Base-by-base conservation (phyloP, 495 filamentous ascomycete genomes). In the Aspergillus diversus region DNA sequence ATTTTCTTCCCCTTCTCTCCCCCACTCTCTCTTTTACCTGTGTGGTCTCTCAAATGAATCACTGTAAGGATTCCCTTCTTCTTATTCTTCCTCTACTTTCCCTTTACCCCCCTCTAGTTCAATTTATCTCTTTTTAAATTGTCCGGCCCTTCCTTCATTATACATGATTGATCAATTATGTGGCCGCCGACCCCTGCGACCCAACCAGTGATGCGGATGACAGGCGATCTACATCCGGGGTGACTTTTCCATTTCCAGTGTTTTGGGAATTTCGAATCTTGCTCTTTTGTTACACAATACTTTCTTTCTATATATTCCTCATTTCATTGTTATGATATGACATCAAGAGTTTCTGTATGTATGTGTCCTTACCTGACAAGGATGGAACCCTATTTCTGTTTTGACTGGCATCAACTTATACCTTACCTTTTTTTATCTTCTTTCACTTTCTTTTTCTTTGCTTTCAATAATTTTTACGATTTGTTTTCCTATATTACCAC, bases 341-440 rank as follows among this genome's bases (percentile, higher is more conserved):
- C 61, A 66, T 69, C 61, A 60, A 69, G 64, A 58, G 58, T 31
- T 57, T 32, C 56, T 56, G 59, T 58, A 51, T 63, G 60, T 57
- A 63, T 56, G 60, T 63, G 52, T 60, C 63, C 68, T 70, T 64
- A 63, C 56, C 60, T 53, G 62, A 60, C 68, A 65, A 66, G 68
- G 68, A 67, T 70, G 57, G 46, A 59, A 65, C 61, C 67, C 63
- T 70, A 66, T 70, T 70, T 60, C 61, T 61, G 55, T 65, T 57
- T 61, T 48, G 64, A 50, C 68, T 60, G 60, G 52, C 59, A 61
- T 61, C 53, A 51, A 55, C 58, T 59, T 61, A 66, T 65, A 55
- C 61, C 60, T 50, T 68, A 58, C 55, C 67, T 60, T 64, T 60
- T 62, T 51, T 46, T 61, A 54, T 60, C 32, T 56, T 49, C 53